phyloP scores from a whole-genome alignment of 441 rosid genomes.

The Populus tomentosa region DNA sequence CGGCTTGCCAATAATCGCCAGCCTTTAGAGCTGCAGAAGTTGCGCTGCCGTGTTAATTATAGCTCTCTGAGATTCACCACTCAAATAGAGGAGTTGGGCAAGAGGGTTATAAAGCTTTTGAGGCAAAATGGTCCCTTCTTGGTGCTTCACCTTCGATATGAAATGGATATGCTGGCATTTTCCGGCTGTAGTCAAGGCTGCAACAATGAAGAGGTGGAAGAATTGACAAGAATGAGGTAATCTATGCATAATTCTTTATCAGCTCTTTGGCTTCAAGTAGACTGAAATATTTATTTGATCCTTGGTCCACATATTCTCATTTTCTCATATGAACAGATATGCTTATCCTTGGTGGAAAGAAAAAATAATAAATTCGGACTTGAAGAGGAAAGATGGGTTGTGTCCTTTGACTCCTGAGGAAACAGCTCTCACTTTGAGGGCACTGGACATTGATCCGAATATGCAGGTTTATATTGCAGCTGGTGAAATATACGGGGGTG shows the following conservation, averaged over 20 bases:
- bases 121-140: conserved; percentile 77
- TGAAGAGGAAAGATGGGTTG: conserved; percentile 81
- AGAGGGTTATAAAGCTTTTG: conserved; percentile 62
- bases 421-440: conserved; percentile 76
- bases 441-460: conserved; percentile 64
- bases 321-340: conserved; percentile 42
- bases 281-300: background rate
- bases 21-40: conserved; percentile 71
- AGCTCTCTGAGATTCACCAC: conserved; percentile 75
- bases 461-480: conserved; percentile 42
- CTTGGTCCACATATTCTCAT: background rate
- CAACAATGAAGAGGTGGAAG: conserved; percentile 72
- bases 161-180: conserved; percentile 96
- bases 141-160: conserved; percentile 86
- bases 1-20: conserved; percentile 79
- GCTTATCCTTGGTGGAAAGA: conserved; percentile 99
- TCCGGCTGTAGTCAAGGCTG: conserved; percentile 95
- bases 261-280: conserved; percentile 6
- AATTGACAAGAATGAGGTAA: conserved; percentile 90
- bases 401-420: conserved; percentile 97
- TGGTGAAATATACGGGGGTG: too few species aligned
- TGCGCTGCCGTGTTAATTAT: conserved; percentile 83
- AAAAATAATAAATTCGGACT: conserved; percentile 77
- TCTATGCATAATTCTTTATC: background rate
- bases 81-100: conserved; percentile 89